Conservation (phyloP, 108 stramenopile species). For the Skeletonema potamos region DNA sequence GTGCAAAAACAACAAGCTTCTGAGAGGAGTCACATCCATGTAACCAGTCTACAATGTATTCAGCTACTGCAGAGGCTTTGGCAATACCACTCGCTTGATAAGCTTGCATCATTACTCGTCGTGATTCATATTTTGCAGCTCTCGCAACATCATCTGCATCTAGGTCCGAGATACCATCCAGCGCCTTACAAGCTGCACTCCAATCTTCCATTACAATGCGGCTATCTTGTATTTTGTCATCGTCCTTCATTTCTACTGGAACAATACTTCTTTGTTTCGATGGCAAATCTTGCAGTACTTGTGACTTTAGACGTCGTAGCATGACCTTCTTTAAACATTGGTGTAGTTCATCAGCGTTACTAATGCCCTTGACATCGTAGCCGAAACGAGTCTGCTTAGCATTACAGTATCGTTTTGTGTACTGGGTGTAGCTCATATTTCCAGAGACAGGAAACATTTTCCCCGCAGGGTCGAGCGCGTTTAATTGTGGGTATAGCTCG, state of each 20-base stretch:
- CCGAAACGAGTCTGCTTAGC: constrained; percentile 66
- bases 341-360: constrained; percentile 82
- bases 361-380: constrained; percentile 70
- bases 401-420: constrained; percentile 80
- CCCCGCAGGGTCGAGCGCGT: constrained; percentile 59
- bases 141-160: constrained; percentile 53
- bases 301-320: constrained; percentile 84
- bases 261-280: constrained; percentile 81
- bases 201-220: constrained; percentile 44
- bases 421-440: constrained; percentile 54
- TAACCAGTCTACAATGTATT: constrained; percentile 77
- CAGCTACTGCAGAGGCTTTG: constrained; percentile 69
- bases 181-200: constrained; percentile 40
- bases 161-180: constrained; percentile 37
- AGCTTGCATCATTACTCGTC: constrained; percentile 77
- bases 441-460: constrained; percentile 48
- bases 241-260: constrained; percentile 47
- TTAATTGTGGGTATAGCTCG: constrained; percentile 86
- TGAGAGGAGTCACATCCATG: constrained; percentile 55
- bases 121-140: constrained; percentile 57
- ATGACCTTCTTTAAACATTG: constrained; percentile 67
- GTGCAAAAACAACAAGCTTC: constrained; percentile 90
- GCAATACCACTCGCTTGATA: constrained; percentile 80
- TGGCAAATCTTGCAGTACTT: constrained; percentile 86
- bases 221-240: constrained; percentile 39